Percentiles rank a stretch among this genome's conserved stretches.
Conservation (phyloP, 2,329 filamentous ascomycete species). For the Ilyonectria mors-panacis region DNA sequence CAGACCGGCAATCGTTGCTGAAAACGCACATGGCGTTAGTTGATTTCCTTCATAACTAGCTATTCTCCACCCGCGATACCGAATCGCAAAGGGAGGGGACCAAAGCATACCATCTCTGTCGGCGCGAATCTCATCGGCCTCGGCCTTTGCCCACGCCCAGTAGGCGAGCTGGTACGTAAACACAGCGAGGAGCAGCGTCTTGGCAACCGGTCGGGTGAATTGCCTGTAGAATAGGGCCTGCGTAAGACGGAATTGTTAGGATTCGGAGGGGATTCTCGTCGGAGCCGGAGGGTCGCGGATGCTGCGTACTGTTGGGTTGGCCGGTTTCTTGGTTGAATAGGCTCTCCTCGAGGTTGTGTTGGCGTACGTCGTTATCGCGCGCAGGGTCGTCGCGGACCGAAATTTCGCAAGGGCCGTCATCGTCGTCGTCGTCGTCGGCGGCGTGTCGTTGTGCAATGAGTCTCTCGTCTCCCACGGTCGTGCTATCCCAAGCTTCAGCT, state of each 20-base stretch:
- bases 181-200: slow-evolving; percentile 81
- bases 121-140: slow-evolving; percentile 77
- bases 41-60: neutral
- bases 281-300: neutral
- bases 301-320: slow-evolving; percentile 45
- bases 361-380: neutral
- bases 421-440: slow-evolving; percentile 28
- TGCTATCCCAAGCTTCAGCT: neutral
- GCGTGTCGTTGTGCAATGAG: slow-evolving; percentile 14
- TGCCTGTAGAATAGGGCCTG: slow-evolving; percentile 81
- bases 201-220: slow-evolving; percentile 80
- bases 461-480: neutral
- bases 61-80: neutral
- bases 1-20: slow-evolving; percentile 54
- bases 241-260: slow-evolving; percentile 1
- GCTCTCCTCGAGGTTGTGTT: slow-evolving; percentile 14
- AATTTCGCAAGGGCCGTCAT: slow-evolving; percentile 27
- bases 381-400: slow-evolving; percentile 30
- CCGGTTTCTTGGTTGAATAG: slow-evolving; percentile 49
- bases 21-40: slow-evolving; percentile 19
- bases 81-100: neutral
- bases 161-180: slow-evolving; percentile 86
- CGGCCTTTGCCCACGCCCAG: slow-evolving; percentile 81
- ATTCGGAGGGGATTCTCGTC: neutral
- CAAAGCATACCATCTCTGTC: slow-evolving; percentile 68